These are phyloP conservation scores for Lathyrus oleraceus DNA, from an alignment of 306 rosid species.

Conservation along the genomic window DNA sequence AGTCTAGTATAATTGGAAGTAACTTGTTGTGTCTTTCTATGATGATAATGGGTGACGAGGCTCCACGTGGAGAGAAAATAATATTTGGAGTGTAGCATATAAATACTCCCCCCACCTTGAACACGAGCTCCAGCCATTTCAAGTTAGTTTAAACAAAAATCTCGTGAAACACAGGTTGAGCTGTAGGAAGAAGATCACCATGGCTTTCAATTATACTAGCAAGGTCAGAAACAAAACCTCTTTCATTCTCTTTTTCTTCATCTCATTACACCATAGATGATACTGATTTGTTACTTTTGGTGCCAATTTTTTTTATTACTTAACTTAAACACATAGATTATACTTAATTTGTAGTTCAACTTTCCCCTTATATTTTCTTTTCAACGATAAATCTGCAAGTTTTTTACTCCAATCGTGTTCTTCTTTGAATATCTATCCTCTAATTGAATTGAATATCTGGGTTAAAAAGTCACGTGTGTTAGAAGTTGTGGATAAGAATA, in stretches of 20 bases:
- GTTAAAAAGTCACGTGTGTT: constrained; percentile 23
- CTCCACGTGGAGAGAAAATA: constrained; percentile 20
- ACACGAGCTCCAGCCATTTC: not conserved
- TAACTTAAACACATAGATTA: not conserved
- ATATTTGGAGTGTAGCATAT: not conserved
- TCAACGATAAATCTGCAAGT: not conserved
- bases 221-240: not conserved
- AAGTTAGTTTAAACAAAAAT: not conserved
- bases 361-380: not conserved
- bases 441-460: constrained; percentile 8
- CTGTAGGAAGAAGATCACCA: not conserved
- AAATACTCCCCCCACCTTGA: not conserved
- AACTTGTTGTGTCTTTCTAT: not conserved
- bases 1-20: too few relatives aligned
- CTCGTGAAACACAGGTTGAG: not conserved
- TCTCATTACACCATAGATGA: not conserved
- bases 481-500: constrained; percentile 19
- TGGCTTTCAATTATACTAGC: not conserved
- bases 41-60: constrained; percentile 9
- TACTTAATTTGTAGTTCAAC: not conserved
- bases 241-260: not conserved
- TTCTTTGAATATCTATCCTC: constrained; percentile 7
- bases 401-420: not conserved
- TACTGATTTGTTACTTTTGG: not conserved
- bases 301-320: not conserved